A percentile compares a stretch with the other conserved stretches of the same genome.
These are phyloP conservation scores for Kazachstania kunashirensis DNA, from an alignment of 805 yeast genomes.

Conservation along the genomic window DNA sequence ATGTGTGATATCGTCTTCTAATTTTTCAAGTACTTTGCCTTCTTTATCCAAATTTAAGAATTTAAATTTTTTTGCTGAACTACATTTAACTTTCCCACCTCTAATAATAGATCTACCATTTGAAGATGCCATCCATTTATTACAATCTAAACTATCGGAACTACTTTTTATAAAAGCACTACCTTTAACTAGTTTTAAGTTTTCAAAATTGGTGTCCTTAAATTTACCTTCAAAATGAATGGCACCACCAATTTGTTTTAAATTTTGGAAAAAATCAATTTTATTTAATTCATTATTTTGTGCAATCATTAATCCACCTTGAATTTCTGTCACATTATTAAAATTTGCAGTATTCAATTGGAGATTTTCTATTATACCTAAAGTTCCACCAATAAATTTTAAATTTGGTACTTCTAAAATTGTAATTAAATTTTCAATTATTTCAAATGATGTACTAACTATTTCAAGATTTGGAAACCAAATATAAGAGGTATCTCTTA, in stretches of 20 bases:
- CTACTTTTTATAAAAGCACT: constrained; percentile 52
- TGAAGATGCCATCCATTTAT: constrained; percentile 47
- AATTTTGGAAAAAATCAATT: constrained; percentile 50
- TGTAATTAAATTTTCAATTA: constrained; percentile 51
- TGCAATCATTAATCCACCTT: constrained; percentile 68
- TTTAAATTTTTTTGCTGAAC: constrained; percentile 36
- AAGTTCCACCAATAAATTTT: constrained; percentile 55
- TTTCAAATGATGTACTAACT: constrained; percentile 50
- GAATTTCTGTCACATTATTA: constrained; percentile 46
- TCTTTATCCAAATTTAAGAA: constrained; percentile 37
- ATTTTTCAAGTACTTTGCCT: constrained; percentile 33
- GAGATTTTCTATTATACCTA: constrained; percentile 51
- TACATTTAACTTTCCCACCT: constrained; percentile 69
- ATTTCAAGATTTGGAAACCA: constrained; percentile 40
- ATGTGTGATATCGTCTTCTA: constrained; percentile 4
- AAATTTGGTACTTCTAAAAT: constrained; percentile 48
- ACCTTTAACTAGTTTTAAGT: constrained; percentile 63
- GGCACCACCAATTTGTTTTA: constrained; percentile 68
- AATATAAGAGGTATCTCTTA: constrained; percentile 48
- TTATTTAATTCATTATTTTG: constrained; percentile 45
- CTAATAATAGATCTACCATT: constrained; percentile 46
- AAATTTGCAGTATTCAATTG: constrained; percentile 42
- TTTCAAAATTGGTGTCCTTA: constrained; percentile 41
- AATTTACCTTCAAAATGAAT: constrained; percentile 60
- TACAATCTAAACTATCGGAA: constrained; percentile 50